Evolutionary conservation across 2,329 filamentous ascomycete species (phyloP).

Genomic region (Nannizzia gypsea): DNA sequence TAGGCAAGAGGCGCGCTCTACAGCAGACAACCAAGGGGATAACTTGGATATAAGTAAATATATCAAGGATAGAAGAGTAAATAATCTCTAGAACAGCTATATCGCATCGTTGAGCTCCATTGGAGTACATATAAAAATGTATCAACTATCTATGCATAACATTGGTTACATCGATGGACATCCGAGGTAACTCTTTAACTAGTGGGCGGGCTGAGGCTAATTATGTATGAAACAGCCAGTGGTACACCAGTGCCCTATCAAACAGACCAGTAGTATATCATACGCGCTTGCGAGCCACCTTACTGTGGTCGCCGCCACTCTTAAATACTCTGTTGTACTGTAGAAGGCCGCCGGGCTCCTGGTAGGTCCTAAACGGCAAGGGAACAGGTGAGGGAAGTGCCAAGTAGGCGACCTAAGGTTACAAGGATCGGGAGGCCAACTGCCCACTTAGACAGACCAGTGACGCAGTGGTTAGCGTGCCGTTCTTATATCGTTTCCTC

Average conservation of each 20-base stretch:
- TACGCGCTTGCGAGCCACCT: neutral
- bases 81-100: neutral
- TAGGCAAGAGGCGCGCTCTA: neutral
- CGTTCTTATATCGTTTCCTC: slow-evolving; percentile 1
- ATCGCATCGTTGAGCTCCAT: too few relatives aligned
- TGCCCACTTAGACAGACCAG: neutral
- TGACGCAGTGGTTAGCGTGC: slow-evolving; percentile 4
- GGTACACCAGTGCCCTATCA: neutral
- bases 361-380: too few relatives aligned
- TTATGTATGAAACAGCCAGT: neutral
- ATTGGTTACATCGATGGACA: too few relatives aligned
- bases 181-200: neutral
- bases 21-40: too few relatives aligned
- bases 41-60: too few relatives aligned
- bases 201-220: too few relatives aligned
- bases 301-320: neutral
- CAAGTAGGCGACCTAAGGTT: neutral
- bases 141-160: too few relatives aligned
- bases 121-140: too few relatives aligned
- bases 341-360: neutral
- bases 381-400: too few relatives aligned
- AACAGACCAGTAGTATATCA: neutral
- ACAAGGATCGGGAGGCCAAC: neutral
- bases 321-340: neutral
- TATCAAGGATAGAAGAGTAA: too few relatives aligned